Evolutionary conservation across 2,329 filamentous ascomycete species (phyloP), one percentile per base, ranked within the genome.

Genomic region (Talaromyces sp.): DNA sequence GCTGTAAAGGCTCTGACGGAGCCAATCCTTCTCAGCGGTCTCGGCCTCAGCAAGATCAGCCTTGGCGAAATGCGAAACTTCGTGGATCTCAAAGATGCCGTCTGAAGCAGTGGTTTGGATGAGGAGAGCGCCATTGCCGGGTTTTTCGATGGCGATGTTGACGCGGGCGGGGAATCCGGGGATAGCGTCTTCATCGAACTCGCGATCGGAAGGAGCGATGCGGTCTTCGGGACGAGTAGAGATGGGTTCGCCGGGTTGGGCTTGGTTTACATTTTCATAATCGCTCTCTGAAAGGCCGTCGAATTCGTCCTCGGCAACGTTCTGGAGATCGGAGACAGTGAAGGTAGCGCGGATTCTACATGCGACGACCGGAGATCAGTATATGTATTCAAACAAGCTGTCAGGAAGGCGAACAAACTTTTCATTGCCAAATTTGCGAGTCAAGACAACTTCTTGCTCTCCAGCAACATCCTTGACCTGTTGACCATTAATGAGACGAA

Each of bases 91-190:
- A 73, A 97, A 87, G 72, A 86, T 80, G 67, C 92, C 91, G 66
- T 96, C 89, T 77, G 94, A 88, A 33, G 90, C 91, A 61, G 89
- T 80, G 60, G 91, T 89, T 74, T 96, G 91, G 67, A 99, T 86
- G 75, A 89, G 86, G 63, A 99, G 82, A 28, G 91, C 91, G 61
- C 93, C 92, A 70, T 89, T 88, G 76, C 83, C 84, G 60, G 88
- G 81, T 81, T 96, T 95, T 81, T 96, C 91, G 59, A 99, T 83
- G 52, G 92, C 86, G 68, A 99, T 86, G 76, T 88, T 91, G 63
- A 97, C 81, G 65, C 88, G 87, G 67, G 89, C 89, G 58, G 92
- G 91, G 72, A 93, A 91, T 60, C 84, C 81, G 39, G 82, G 75
- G 60, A 76, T 68, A 11, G 82, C 78, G 36, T 81, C 81, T 43